Evolutionary conservation across 345 rosid species (phyloP).

Genomic region (Rhizophora mangle): DNA sequence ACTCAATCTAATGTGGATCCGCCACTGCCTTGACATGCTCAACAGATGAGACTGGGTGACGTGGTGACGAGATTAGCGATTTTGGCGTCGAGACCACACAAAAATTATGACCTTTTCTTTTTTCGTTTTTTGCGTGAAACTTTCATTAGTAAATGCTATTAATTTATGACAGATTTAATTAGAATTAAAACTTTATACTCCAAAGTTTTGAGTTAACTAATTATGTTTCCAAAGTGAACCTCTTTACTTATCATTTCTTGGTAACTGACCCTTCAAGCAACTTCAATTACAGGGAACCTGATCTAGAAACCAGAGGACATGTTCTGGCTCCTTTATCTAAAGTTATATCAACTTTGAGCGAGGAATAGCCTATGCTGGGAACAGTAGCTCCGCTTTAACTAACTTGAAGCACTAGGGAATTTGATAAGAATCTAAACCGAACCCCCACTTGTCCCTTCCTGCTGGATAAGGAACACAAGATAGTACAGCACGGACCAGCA

Average conservation of each 20-base stretch:
- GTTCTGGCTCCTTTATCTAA: not conserved
- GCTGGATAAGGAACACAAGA: constrained; percentile 46
- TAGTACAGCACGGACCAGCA: constrained; percentile 22
- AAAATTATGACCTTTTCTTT: not conserved
- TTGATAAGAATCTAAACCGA: constrained; percentile 28
- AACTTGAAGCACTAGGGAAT: constrained; percentile 49
- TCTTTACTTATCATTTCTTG: too few relatives aligned
- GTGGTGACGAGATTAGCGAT: not conserved
- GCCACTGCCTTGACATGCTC: constrained; percentile 3
- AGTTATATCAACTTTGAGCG: not conserved
- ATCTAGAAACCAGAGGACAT: too few relatives aligned
- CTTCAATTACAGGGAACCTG: too few relatives aligned
- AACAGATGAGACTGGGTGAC: constrained; percentile 10
- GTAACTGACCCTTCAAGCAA: too few relatives aligned
- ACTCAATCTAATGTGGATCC: too few relatives aligned
- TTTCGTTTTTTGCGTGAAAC: not conserved
- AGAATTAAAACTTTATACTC: too few relatives aligned
- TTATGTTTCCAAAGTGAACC: too few relatives aligned
- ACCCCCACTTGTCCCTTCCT: constrained; percentile 61
- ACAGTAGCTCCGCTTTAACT: constrained; percentile 46
- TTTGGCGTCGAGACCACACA: not conserved
- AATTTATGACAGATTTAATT: too few relatives aligned
- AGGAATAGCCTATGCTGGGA: not conserved
- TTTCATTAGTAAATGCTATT: too few relatives aligned
- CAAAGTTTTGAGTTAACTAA: too few relatives aligned